phyloP scores from a whole-genome alignment of 208 protist genomes.

The Porcisia deanei region DNA sequence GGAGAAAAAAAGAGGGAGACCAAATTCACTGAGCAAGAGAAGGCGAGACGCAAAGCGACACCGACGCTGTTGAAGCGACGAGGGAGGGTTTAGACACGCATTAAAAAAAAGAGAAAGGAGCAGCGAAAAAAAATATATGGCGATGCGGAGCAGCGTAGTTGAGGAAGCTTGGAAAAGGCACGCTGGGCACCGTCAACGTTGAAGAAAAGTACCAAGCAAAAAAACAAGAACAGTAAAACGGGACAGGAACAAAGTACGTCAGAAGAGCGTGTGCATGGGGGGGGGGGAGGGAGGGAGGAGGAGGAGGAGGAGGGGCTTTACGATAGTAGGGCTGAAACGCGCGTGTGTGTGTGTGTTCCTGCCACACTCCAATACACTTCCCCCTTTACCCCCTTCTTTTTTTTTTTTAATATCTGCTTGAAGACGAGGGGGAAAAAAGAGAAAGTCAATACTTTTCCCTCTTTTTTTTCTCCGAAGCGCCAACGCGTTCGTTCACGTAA shows the following conservation, averaged over 20 bases:
- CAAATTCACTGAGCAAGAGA: background rate
- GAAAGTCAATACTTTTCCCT: background rate
- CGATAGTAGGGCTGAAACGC: background rate
- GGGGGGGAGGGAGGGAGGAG: background rate
- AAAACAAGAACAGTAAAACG: slow-evolving; percentile 7
- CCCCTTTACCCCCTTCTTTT: no score
- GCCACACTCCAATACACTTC: no score
- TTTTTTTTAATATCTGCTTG: no score
- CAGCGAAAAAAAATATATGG: background rate
- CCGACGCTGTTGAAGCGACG: no score
- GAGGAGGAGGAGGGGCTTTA: background rate
- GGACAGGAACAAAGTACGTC: slow-evolving; percentile 14
- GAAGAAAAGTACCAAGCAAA: slow-evolving; percentile 1
- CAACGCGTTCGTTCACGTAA: background rate
- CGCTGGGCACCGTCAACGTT: background rate
- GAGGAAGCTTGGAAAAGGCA: background rate
- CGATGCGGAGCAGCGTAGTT: background rate
- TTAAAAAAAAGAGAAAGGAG: background rate
- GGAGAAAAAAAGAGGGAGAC: background rate
- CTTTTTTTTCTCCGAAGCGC: background rate
- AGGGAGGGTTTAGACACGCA: no score
- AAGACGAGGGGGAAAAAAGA: background rate
- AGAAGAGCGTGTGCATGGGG: background rate
- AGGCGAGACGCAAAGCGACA: no score
- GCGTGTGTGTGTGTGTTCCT: no score